Evolutionary conservation across 2,329 filamentous ascomycete species (phyloP).

Genomic region (Fusarium nisikadoi): DNA sequence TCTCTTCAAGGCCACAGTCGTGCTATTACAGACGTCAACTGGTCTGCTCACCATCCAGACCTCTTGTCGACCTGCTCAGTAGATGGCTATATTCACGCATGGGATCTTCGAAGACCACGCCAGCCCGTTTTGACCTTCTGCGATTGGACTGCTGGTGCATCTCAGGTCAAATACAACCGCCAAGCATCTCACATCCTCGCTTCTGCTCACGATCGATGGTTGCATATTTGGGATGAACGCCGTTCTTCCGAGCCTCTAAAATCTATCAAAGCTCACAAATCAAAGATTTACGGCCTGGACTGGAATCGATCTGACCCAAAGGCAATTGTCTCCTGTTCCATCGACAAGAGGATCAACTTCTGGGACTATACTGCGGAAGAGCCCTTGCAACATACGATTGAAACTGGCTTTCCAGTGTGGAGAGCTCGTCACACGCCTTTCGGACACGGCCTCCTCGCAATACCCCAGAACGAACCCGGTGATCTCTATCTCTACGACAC

Average conservation of each 20-base stretch:
- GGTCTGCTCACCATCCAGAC: slow-evolving; percentile 91
- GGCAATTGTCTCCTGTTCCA: slow-evolving; percentile 84
- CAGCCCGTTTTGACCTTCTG: slow-evolving; percentile 84
- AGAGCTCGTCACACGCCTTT: slow-evolving; percentile 92
- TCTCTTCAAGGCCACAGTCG: slow-evolving; percentile 84
- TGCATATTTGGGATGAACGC: slow-evolving; percentile 91
- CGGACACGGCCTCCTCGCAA: slow-evolving; percentile 84
- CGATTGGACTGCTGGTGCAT: slow-evolving; percentile 93
- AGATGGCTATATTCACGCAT: slow-evolving; percentile 92
- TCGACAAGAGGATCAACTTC: slow-evolving; percentile 92
- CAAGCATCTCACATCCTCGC: slow-evolving; percentile 88
- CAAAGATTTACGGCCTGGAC: slow-evolving; percentile 95
- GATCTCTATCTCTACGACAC: slow-evolving; percentile 87
- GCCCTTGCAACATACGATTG: slow-evolving; percentile 78
- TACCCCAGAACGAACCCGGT: slow-evolving; percentile 90
- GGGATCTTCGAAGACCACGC: slow-evolving; percentile 82
- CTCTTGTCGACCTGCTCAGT: slow-evolving; percentile 90
- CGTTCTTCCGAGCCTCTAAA: slow-evolving; percentile 81
- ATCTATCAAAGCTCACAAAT: slow-evolving; percentile 87
- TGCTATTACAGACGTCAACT: slow-evolving; percentile 96
- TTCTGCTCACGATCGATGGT: slow-evolving; percentile 87
- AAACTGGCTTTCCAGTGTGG: slow-evolving; percentile 89
- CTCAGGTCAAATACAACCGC: slow-evolving; percentile 94
- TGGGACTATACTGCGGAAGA: slow-evolving; percentile 81
- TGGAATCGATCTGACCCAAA: slow-evolving; percentile 85